A percentile compares a stretch with the other conserved stretches of the same genome.
Evolutionary conservation across 1,284 basidiomycete species (phyloP).

Genomic region (Sanghuangporus baumii): DNA sequence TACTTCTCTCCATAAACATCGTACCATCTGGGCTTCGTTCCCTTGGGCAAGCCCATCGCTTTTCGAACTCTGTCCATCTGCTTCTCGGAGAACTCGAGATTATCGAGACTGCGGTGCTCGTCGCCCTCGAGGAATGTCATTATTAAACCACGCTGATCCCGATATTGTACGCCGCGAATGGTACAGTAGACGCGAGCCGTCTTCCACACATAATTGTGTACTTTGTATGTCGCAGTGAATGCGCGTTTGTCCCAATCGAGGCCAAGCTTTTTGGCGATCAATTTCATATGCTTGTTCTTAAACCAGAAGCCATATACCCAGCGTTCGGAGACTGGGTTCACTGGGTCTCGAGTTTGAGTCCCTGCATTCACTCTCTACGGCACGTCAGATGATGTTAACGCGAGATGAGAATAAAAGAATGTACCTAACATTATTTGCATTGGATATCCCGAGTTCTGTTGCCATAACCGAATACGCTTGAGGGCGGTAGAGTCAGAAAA

Average conservation of each 20-base stretch:
- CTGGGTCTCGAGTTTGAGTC: too few species aligned
- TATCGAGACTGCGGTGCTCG: too few species aligned
- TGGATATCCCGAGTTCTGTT: too few species aligned
- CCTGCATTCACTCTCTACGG: too few species aligned
- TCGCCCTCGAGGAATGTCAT: too few species aligned
- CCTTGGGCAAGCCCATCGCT: not conserved
- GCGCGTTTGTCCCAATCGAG: not conserved
- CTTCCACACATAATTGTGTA: not conserved
- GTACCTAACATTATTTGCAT: too few species aligned
- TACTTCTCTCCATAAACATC: not conserved
- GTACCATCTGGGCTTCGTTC: not conserved
- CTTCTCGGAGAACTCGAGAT: too few species aligned
- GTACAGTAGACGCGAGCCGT: not conserved
- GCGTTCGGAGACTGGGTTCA: too few species aligned
- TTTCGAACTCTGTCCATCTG: not conserved
- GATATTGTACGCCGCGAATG: not conserved
- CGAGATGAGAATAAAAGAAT: too few species aligned
- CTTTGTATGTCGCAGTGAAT: not conserved
- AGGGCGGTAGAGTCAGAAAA: too few species aligned
- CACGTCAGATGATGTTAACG: not conserved
- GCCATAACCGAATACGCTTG: too few species aligned
- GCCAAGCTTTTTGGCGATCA: not conserved
- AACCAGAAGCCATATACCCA: not conserved
- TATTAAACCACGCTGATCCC: too few species aligned
- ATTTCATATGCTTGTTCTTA: not conserved